These are phyloP conservation scores for Plasmodium fragile DNA, from an alignment of 169 alveolate genomes.

Conservation along the genomic window DNA sequence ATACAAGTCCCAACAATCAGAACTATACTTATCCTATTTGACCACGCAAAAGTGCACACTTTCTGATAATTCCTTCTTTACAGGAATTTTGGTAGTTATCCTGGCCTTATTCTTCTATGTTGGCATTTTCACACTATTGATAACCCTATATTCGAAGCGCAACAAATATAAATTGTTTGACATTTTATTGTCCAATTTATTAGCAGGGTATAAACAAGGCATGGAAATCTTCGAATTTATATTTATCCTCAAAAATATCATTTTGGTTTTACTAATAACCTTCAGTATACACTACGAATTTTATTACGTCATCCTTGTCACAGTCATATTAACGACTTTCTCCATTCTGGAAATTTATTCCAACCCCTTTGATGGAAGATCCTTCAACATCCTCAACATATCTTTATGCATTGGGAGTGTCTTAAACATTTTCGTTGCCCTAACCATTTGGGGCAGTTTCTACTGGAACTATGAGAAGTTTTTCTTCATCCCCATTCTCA, in stretches of 20 bases:
- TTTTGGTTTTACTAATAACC: conserved; percentile 20
- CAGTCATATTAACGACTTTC: conserved; percentile 43
- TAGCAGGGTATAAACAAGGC: conserved; percentile 73
- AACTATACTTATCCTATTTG: conserved; percentile 67
- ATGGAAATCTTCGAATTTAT: conserved; percentile 55
- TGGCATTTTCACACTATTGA: conserved; percentile 6
- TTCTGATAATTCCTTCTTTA: conserved; percentile 19
- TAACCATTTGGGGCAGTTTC: conserved; percentile 66
- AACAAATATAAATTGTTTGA: conserved; percentile 13
- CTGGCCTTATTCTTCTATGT: conserved; percentile 8
- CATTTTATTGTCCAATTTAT: conserved; percentile 29
- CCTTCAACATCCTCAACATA: conserved; percentile 68
- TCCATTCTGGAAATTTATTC: conserved; percentile 47
- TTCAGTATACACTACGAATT: conserved; percentile 31
- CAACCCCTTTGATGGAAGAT: conserved; percentile 69
- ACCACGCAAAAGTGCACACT: conserved; percentile 65
- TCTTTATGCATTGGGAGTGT: conserved; percentile 45
- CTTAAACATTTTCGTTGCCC: conserved; percentile 42
- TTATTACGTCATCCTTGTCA: conserved; percentile 44
- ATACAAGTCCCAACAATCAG: conserved; percentile 40
- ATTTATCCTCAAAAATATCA: conserved; percentile 40
- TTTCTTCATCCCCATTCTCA: conserved; percentile 20
- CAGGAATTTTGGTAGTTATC: conserved; percentile 13
- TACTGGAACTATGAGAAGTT: conserved; percentile 52
- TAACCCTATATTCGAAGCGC: conserved; percentile 39